Base-by-base conservation (phyloP, 1,284 basidiomycete species). In the Testicularia cyperi region DNA sequence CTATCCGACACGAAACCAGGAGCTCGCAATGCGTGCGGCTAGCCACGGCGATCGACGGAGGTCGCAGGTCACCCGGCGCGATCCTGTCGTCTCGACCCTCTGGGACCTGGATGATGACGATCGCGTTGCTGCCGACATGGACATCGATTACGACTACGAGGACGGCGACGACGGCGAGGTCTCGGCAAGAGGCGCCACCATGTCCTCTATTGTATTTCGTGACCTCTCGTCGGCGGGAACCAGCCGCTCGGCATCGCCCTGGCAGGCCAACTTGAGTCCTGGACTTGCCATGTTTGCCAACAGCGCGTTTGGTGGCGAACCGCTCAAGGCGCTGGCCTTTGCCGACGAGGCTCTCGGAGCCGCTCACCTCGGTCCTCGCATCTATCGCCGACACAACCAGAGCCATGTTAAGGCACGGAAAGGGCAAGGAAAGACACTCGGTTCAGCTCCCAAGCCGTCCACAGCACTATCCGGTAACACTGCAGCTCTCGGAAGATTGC, bases 161-260 rank as follows among this genome's bases (percentile, higher is more conserved):
- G 52, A 51, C 15, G 40, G 35, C 12, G 55, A 62, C 12, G 41
- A 47, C 14, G 58, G 47, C 3, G 37, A 46, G 26, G 49, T 57
- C 7, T 63, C 60, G 3, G 31, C 60, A 5, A 41, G 48, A 4
- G 60, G 60, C 14, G 54, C 60, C 8, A 63, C 53, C 22, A 63
- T 63, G 53, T 56, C 60, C n/a, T 57, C 53, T 7, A 56, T 63
- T 37, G 44, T 57, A 1, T 63, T 63, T 19, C 53, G 60, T 13
- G 60, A 63, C 19, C 42, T 62, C 14, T 47, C 57, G 4, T 49
- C 45, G 1, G 35, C 44, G 9, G 39, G 38, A n/a, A 35, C 43
- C 7, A 48, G 44, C 21, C 38, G 53, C 9, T 42, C 53, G 13
- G 38, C 28, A 24, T 52, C 44, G 15, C 46, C 58, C 2, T 51